Evolutionary conservation across 1,284 basidiomycete genomes (phyloP), one percentile per base, ranked within the genome.

Genomic region (Cutaneotrichosporon cutaneum): DNA sequence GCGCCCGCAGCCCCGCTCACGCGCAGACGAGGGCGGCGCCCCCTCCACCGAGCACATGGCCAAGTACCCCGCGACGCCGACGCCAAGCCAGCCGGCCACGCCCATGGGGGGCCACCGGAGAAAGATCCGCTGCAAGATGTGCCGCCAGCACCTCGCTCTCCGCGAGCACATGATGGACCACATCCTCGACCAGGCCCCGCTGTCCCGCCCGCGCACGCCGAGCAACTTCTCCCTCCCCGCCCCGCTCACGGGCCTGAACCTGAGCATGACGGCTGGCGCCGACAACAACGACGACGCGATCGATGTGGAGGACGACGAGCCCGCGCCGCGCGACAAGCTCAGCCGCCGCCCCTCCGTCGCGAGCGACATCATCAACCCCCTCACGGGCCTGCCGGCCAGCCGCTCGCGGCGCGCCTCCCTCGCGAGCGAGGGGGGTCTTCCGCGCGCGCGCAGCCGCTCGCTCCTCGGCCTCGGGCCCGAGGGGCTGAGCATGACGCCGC

Each of bases 121-220:
- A 30, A 78, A 81, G 57, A 90, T 96, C 66, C 82, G 93, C 65
- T 96, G 93, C 81, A 94, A 90, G 77, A 92, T 90, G 87, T 95
- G 93, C 82, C 83, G 91, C 64, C 87, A 88, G 60, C 91, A 93
- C 71, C 83, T 95, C 14, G 93, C 93, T 0, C 85, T 90, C 0
- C 84, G 90, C 26, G 92, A 94, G 72, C 90, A 94, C 75, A 92
- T 95, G 88, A 85, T 94, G 62, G 90, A 92, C 73, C 92, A 94
- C 72, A 91, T 90, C 44, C 71, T 78, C 53, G 77, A 77, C 59
- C 77, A 77, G 68, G 66, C 70, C 1, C 76, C 74, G 14, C 32
- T 68, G 6, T 72, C 75, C 13, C 70, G 77, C 26, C 74, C 78
- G 7, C 65, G 76, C 22, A 75, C 77, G 5, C 76, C 77, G 0